Base-by-base conservation (phyloP, 2,329 filamentous ascomycete genomes). In the Zasmidium angulare region DNA sequence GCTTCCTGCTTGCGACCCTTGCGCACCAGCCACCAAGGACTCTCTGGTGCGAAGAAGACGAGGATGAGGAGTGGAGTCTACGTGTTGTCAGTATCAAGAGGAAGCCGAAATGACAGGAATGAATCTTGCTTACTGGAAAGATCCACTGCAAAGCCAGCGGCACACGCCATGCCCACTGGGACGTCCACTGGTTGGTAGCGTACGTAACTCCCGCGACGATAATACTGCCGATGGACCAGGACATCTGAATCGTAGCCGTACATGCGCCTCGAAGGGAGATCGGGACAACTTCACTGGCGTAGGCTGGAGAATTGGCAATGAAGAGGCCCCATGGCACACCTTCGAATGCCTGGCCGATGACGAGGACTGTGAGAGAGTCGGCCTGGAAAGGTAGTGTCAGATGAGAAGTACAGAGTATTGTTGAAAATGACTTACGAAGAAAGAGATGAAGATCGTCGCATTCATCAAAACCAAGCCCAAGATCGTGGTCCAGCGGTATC, bases 251-350 rank as follows among this genome's bases (percentile, higher is more conserved):
- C 77, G 82, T 85, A 71, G 82, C 79, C 2, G 84, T 86, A 9
- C 78, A 78, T 20, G 82, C 78, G 61, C 78, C 83, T 71, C 84
- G 74, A 60, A 86, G 71, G 63, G 72, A 72, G 53, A 86, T 76
- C 1, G 84, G 84, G 2, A 83, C 81, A 55, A 86, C 82, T 69
- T 86, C 84, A 64, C 74, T 74, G 68, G 78, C 82, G 75, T 86
- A 86, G 14, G 84, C 84, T 0, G 84, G 84, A 3, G 83, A 78
- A 67, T 85, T 86, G 65, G 84, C 83, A 61, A 85, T 84, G 70
- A 86, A 87, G 66, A 86, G 79, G 22, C 84, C 84, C 84, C 84
- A 87, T 1, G 84, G 84, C 1, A 86, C 68, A 58, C 84, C 84
- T 70, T 85, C 82, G 52, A 86, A 77, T 53, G 83, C 73, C 75